These are phyloP conservation scores for Blastocystis sp. DNA, from an alignment of 352 stramenopile species.

Conservation along the genomic window DNA sequence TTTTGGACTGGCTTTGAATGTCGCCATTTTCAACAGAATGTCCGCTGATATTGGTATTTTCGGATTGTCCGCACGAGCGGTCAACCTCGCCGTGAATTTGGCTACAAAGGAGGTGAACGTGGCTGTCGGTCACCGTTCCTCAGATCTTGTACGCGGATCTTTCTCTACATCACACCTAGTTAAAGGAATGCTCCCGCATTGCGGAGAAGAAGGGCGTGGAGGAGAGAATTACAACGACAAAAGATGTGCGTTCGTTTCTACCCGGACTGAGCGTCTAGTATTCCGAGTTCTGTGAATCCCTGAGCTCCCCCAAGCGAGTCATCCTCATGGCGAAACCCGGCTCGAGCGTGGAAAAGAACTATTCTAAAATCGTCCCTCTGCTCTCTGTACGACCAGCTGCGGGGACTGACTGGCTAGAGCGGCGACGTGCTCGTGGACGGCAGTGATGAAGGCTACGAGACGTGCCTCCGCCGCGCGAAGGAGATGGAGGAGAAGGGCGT, in stretches of 20 bases:
- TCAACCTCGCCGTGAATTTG: slow-evolving; percentile 99
- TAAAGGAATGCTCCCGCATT: slow-evolving; percentile 87
- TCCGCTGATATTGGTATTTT: slow-evolving; percentile 78
- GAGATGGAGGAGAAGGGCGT: slow-evolving; percentile 89
- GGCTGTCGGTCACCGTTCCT: slow-evolving; percentile 92
- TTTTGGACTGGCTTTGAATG: no score
- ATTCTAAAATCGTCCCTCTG: slow-evolving; percentile 42
- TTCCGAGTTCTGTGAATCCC: slow-evolving; percentile 79
- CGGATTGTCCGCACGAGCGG: slow-evolving; percentile 88
- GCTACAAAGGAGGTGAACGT: slow-evolving; percentile 90
- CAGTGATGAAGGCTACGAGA: slow-evolving; percentile 97
- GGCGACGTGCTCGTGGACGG: slow-evolving; percentile 97
- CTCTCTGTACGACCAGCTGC: slow-evolving; percentile 71
- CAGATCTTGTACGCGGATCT: slow-evolving; percentile 74
- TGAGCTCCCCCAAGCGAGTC: slow-evolving; percentile 89
- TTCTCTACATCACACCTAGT: slow-evolving; percentile 73
- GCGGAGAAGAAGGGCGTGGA: slow-evolving; percentile 90
- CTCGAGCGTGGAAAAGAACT: slow-evolving; percentile 85
- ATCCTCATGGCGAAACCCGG: slow-evolving; percentile 96
- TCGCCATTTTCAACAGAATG: not conserved
- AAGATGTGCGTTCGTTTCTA: slow-evolving; percentile 76
- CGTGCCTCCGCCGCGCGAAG: slow-evolving; percentile 86
- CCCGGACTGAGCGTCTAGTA: not conserved
- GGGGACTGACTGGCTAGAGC: slow-evolving; percentile 73
- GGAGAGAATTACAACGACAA: slow-evolving; percentile 81